Evolutionary conservation across 139 green algal species (phyloP).

Genomic region (Trebouxia sp.): DNA sequence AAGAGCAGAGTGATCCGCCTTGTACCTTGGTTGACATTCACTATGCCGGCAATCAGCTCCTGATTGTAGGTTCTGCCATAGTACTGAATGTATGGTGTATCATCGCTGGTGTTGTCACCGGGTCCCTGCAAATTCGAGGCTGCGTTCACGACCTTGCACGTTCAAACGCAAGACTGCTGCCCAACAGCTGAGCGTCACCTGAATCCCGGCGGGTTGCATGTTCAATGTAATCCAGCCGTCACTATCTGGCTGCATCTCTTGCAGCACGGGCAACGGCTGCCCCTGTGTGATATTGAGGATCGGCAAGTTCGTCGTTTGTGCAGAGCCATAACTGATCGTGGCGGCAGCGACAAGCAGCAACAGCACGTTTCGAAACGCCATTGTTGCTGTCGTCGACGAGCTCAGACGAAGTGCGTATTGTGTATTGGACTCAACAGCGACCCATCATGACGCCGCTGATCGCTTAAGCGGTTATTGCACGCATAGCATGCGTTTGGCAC

Average conservation of each 20-base stretch:
- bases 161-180: too few species aligned
- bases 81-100: slow-evolving; percentile 22
- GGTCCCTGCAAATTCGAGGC: slow-evolving; percentile 24
- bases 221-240: background rate
- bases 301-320: background rate
- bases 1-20: too few species aligned
- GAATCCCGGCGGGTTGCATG: background rate
- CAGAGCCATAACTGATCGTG: background rate
- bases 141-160: background rate
- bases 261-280: background rate
- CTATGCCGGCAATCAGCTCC: background rate
- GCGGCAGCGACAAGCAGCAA: background rate
- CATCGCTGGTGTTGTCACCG: slow-evolving; percentile 16
- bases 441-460: too few species aligned
- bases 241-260: background rate
- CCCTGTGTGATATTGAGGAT: background rate
- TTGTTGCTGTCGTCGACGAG: background rate
- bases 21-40: slow-evolving; percentile 32
- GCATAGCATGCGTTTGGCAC: too few species aligned
- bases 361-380: background rate
- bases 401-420: background rate
- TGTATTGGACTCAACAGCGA: too few species aligned
- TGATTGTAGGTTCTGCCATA: slow-evolving; percentile 32
- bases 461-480: too few species aligned
- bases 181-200: too few species aligned